Evolutionary conservation across 2,329 filamentous ascomycete genomes (phyloP), one percentile per base, ranked within the genome.

Genomic region (Claviceps maximensis): DNA sequence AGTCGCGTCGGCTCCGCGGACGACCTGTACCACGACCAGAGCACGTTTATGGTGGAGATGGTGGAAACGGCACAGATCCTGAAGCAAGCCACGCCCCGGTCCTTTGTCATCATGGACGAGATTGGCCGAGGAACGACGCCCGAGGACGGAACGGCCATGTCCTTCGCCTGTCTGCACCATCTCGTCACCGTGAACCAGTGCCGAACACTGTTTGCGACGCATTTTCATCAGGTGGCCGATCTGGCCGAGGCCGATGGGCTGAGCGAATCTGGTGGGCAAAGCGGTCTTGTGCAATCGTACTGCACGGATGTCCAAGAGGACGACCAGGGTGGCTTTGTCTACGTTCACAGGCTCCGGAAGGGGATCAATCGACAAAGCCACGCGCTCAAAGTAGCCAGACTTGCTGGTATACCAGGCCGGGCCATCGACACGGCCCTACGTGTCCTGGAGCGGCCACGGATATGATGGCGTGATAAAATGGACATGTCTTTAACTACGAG

Each of bases 11-110:
- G 93, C 1, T 94, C 89, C 1, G 93, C 91, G 1, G 94, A 98
- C 67, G 91, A 95, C 65, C 75, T 98, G n/a, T 96, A 87, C 71
- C 81, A 83, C 50, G 87, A 95, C 71, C 90, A 97, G 68, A 95
- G 89, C 51, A 98, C 94, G 0, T 98, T 98, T 69, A 97, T 98
- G 93, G 89, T 97, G 1, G 93, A 98, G 71, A 98, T 98, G 93
- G 78, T 96, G 2, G 93, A 98, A 70, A 95, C 93, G 21, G 90
- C 91, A 1, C 78, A 86, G 27, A 98, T 98, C 51, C 76, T 98
- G 51, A 87, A 85, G 56, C 78, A 87, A 59, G 91, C 93, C 0
- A 97, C 91, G 1, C 71, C 82, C 1, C 78, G 84, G 25, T 93
- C 86, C 0, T 94, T 98, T 61, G 91, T 93, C 56, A 91, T 98